Conservation (phyloP, 1,284 basidiomycete genomes). For the Puccinia coronata region DNA sequence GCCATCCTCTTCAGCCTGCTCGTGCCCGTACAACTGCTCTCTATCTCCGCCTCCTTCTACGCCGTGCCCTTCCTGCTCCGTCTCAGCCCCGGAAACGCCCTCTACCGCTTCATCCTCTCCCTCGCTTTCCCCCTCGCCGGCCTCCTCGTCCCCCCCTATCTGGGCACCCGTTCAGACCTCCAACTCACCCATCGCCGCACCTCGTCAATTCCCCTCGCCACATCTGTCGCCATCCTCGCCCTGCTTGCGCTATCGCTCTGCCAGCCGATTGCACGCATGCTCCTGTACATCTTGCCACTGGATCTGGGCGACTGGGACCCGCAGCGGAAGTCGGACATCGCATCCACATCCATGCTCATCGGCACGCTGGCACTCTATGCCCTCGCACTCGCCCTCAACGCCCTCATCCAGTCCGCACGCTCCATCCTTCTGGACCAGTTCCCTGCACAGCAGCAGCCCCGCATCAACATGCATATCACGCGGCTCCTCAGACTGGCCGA, state of each 20-base stretch:
- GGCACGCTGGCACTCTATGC: conserved; percentile 24
- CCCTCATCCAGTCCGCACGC: background rate
- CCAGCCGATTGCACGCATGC: background rate
- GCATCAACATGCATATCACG: conserved; percentile 12
- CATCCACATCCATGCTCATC: conserved; percentile 13
- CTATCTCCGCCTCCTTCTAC: conserved; percentile 20
- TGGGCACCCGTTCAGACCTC: conserved; percentile 18
- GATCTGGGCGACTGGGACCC: conserved; percentile 46
- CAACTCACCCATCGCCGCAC: background rate
- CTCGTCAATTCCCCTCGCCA: background rate
- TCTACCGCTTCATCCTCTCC: conserved; percentile 13
- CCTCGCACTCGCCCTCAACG: conserved; percentile 14
- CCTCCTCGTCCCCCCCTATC: conserved; percentile 18
- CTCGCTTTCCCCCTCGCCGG: conserved; percentile 18
- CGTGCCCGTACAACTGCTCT: conserved; percentile 23
- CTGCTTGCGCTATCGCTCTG: conserved; percentile 30
- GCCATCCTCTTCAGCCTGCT: background rate
- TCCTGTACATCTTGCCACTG: conserved; percentile 11
- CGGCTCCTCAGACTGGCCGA: conserved; percentile 14
- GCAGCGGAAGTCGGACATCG: background rate
- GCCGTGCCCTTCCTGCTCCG: conserved; percentile 34
- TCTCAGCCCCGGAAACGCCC: background rate
- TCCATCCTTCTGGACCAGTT: conserved; percentile 37
- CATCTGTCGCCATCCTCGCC: conserved; percentile 1
- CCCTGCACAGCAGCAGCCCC: background rate